These are phyloP conservation scores for Aspergillus piperis DNA, from an alignment of 2,329 filamentous ascomycete species.

Conservation along the genomic window DNA sequence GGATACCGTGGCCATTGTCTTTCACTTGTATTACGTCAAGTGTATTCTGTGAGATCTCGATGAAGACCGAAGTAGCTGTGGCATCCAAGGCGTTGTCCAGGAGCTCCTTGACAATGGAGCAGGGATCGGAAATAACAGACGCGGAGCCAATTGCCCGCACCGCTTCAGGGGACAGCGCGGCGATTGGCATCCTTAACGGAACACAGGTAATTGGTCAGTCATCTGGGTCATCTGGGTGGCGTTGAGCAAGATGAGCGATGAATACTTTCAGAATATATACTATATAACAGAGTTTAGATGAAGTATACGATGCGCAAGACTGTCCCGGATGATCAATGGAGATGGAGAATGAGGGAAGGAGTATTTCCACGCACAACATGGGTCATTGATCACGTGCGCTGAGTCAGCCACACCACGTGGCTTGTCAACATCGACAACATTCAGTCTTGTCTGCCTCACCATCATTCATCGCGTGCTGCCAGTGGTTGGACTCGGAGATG, in stretches of 20 bases:
- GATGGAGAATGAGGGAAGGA: neutral
- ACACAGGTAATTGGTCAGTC: neutral
- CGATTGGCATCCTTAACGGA: constrained; percentile 46
- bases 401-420: constrained; percentile 9
- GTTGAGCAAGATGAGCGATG: neutral
- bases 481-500: neutral
- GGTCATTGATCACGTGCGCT: constrained; percentile 15
- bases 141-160: constrained; percentile 58
- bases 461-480: neutral
- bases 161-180: constrained; percentile 43
- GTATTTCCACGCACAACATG: constrained; percentile 22
- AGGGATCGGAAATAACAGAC: constrained; percentile 59
- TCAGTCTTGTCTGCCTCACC: neutral
- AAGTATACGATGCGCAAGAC: constrained; percentile 1
- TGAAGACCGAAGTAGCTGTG: constrained; percentile 56
- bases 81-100: constrained; percentile 69
- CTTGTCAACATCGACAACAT: neutral
- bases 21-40: constrained; percentile 64
- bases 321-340: neutral
- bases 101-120: constrained; percentile 64
- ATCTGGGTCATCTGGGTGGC: constrained; percentile 3
- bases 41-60: constrained; percentile 62
- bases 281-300: neutral
- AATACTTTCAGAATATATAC: neutral
- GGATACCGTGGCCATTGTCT: constrained; percentile 65